phyloP scores from a whole-genome alignment of 1,284 basidiomycete species.

The Tilletia walkeri region DNA sequence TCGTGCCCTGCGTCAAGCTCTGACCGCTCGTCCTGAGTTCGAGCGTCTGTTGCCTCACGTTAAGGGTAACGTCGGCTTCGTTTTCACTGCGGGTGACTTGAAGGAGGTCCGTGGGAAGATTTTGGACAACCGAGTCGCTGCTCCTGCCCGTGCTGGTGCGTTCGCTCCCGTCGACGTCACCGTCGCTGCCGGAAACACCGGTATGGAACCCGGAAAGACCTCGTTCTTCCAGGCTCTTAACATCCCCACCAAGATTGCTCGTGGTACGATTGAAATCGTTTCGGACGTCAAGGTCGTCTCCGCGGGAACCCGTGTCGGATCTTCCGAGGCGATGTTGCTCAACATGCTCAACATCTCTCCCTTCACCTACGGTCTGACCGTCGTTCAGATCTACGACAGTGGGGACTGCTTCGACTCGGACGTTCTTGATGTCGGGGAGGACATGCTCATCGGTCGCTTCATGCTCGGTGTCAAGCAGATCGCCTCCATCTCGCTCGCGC shows the following conservation, averaged over 20 bases:
- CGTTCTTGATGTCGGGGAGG: slow-evolving; percentile 90
- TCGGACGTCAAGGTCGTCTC: slow-evolving; percentile 92
- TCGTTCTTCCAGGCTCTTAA: slow-evolving; percentile 98
- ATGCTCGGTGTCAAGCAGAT: slow-evolving; percentile 88
- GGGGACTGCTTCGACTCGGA: slow-evolving; percentile 67
- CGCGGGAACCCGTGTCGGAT: slow-evolving; percentile 87
- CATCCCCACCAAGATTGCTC: slow-evolving; percentile 99
- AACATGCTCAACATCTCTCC: slow-evolving; percentile 88
- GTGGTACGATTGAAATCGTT: slow-evolving; percentile 99
- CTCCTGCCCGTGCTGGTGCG: slow-evolving; percentile 97
- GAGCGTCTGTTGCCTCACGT: slow-evolving; percentile 94
- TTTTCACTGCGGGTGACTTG: slow-evolving; percentile 89
- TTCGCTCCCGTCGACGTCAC: slow-evolving; percentile 86
- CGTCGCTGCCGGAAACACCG: slow-evolving; percentile 94
- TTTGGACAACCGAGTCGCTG: slow-evolving; percentile 93
- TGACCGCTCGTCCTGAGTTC: slow-evolving; percentile 85
- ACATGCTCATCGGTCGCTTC: slow-evolving; percentile 87
- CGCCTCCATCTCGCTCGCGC: slow-evolving; percentile 88
- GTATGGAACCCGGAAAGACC: slow-evolving; percentile 81
- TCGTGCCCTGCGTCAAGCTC: slow-evolving; percentile 87
- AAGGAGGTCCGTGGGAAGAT: slow-evolving; percentile 92
- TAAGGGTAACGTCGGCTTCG: slow-evolving; percentile 98
- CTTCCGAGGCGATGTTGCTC: slow-evolving; percentile 93
- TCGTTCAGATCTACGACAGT: slow-evolving; percentile 62
- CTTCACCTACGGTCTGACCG: slow-evolving; percentile 98